Base-by-base conservation (phyloP, 805 yeast species). In the Candida rishiriensis region DNA sequence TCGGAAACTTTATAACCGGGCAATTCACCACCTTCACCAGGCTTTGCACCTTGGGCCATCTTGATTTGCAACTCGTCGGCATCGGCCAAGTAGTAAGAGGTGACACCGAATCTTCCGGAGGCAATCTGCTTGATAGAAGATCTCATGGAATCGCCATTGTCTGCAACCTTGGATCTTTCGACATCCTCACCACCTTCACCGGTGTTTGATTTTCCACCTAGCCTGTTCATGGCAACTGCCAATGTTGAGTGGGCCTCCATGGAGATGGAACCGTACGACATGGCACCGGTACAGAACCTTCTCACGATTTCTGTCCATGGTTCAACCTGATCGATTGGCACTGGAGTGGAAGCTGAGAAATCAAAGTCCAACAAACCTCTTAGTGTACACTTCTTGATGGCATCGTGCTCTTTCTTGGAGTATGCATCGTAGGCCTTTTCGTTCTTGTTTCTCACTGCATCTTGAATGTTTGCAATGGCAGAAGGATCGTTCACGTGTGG, bases 121-220 rank as follows among this genome's bases (percentile, higher is more conserved):
- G 99, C 99, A 65, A 91, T 85, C 71, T 91, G 99, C 72, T 91
- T 91, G 65, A 91, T 91, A 21, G 98, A 88, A n/a, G 98, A 90
- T 68, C 98, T 81, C 96, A 91, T 93, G 9, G 98, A 88, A 65
- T 93, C 98, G 60, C 98, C 98, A 56, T 87, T 87, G 40, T 78
- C 83, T 49, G 78, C 76, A 16, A 84, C 85, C 41, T 76, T 71
- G 6, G 96, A 86, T 57, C 97, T 78, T 61, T 90, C 96, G 39
- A 93, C 79, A 62, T 91, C 98, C 69, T 91, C 99, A 74, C 99
- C 99, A 75, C 99, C 99, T 74, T 91, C 99, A 73, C 99, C 99
- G 50, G 98, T 90, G 67, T 91, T 91, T 39, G 97, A 88, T 69
- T 90, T 93, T 55, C 97, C 99, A 42, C 98, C 98, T 52, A 91